phyloP scores from a whole-genome alignment of 352 stramenopile genomes.

The Thraustochytrium striatum region DNA sequence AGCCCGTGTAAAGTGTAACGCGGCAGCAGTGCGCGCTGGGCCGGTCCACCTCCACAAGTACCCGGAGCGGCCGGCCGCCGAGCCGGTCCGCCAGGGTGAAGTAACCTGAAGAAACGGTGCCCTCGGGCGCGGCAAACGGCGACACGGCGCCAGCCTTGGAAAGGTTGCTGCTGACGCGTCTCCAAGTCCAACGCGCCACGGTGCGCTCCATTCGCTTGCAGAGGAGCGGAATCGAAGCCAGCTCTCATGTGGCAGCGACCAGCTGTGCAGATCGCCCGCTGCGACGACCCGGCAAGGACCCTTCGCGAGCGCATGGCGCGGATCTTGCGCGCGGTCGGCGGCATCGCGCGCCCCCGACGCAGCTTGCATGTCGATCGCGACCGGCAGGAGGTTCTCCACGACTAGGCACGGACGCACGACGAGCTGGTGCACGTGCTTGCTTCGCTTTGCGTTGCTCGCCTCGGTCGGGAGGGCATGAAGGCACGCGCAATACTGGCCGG shows the following conservation, averaged over 20 bases:
- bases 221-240: not conserved
- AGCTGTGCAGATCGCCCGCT: not conserved
- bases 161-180: not conserved
- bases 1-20: not conserved
- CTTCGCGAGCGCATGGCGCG: no score
- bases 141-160: no score
- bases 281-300: not conserved
- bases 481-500: not conserved
- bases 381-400: constrained; percentile 17
- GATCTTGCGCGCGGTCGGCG: not conserved
- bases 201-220: not conserved
- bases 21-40: no score
- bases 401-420: not conserved
- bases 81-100: no score
- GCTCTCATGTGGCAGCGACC: not conserved
- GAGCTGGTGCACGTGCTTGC: not conserved
- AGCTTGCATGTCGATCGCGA: not conserved
- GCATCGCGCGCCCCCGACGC: not conserved
- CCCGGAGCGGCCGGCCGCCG: no score
- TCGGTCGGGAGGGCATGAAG: not conserved
- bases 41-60: no score
- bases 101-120: no score
- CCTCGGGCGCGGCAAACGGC: no score
- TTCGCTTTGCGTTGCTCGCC: not conserved
- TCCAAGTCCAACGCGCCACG: not conserved